Percentiles rank a stretch among this genome's conserved stretches.
Conservation (phyloP, 2,329 filamentous ascomycete genomes). For the Botrytis porri region DNA sequence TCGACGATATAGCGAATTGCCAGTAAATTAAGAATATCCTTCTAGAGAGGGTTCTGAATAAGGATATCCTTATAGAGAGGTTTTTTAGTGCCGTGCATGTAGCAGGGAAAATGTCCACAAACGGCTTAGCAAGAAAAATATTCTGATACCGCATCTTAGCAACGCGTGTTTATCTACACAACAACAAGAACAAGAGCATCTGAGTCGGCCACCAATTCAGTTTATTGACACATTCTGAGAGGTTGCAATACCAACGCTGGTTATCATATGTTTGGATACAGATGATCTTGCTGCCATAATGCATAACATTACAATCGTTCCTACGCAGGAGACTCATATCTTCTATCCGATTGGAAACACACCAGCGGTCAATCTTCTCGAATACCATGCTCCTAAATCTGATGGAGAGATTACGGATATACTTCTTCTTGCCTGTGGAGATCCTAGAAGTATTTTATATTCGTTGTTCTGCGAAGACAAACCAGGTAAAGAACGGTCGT, state of each 20-base stretch:
- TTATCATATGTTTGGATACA: not conserved
- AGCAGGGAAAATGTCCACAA: not conserved
- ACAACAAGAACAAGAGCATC: not conserved
- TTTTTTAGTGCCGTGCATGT: not conserved
- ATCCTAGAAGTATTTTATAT: slow-evolving; percentile 18
- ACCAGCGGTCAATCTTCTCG: not conserved
- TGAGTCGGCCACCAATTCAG: not conserved
- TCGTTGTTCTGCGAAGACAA: slow-evolving; percentile 17
- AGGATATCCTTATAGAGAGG: not conserved
- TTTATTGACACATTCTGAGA: not conserved
- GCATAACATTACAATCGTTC: not conserved
- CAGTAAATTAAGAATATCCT: not conserved
- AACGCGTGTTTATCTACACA: not conserved
- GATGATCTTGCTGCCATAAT: not conserved
- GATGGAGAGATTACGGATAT: not conserved
- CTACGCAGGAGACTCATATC: not conserved
- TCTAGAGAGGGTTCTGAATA: too few species aligned
- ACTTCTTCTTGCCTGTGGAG: slow-evolving; percentile 17
- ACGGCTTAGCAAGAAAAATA: not conserved
- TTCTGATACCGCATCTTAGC: not conserved
- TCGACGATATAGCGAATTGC: not conserved
- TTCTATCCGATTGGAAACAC: not conserved
- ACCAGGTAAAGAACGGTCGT: slow-evolving; percentile 8
- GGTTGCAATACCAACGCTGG: not conserved
- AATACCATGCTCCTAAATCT: not conserved